phyloP scores from a whole-genome alignment of 805 yeast genomes.

The Candida rishiriensis region DNA sequence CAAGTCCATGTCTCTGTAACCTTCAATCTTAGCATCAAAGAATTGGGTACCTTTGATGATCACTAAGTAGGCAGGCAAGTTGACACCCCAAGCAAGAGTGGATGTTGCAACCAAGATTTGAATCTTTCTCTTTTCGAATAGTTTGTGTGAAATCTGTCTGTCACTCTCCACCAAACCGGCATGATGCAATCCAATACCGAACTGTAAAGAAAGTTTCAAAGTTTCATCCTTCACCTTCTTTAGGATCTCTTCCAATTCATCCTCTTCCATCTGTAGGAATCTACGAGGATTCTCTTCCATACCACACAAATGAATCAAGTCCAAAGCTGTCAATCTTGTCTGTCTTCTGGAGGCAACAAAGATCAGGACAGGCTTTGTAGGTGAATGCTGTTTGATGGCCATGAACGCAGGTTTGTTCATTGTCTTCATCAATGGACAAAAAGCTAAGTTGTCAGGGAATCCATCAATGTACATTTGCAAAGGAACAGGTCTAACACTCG shows the following conservation, averaged over 20 bases:
- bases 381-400: slow-evolving; percentile 91
- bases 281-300: slow-evolving; percentile 72
- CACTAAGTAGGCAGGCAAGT: slow-evolving; percentile 75
- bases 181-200: slow-evolving; percentile 79
- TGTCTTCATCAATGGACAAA: slow-evolving; percentile 80
- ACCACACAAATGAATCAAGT: slow-evolving; percentile 73
- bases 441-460: slow-evolving; percentile 74
- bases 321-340: slow-evolving; percentile 75
- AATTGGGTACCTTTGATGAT: slow-evolving; percentile 74
- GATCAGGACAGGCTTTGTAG: slow-evolving; percentile 76
- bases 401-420: slow-evolving; percentile 88
- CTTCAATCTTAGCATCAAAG: slow-evolving; percentile 60
- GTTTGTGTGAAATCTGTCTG: slow-evolving; percentile 62
- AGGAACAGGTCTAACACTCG: slow-evolving; percentile 81
- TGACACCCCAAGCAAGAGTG: slow-evolving; percentile 87
- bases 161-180: slow-evolving; percentile 77
- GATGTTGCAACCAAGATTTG: slow-evolving; percentile 75
- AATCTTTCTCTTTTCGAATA: slow-evolving; percentile 63
- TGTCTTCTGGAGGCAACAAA: slow-evolving; percentile 83
- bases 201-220: slow-evolving; percentile 63
- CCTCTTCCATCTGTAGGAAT: slow-evolving; percentile 61
- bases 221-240: slow-evolving; percentile 76
- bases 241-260: slow-evolving; percentile 49
- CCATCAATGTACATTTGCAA: slow-evolving; percentile 85
- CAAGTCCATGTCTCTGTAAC: slow-evolving; percentile 74